Percentiles rank a stretch among this genome's conserved stretches.
Evolutionary conservation across 2,329 filamentous ascomycete genomes (phyloP).

Genomic region (Neofusicoccum ribis): DNA sequence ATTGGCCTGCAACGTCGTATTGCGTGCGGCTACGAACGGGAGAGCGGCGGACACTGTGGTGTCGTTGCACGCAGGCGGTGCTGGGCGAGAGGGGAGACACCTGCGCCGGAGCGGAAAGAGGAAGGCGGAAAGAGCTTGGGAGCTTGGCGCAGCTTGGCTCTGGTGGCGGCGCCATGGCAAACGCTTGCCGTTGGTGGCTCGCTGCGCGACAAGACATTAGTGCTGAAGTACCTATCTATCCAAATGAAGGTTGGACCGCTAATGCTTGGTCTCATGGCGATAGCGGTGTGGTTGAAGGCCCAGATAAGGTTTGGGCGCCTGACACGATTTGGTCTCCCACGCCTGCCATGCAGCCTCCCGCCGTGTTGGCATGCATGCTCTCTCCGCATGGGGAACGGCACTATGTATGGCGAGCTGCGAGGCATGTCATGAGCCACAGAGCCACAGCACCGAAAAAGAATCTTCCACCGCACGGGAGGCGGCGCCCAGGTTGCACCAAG

Average conservation of each 20-base stretch:
- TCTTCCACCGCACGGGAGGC: background rate
- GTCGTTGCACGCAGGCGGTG: constrained; percentile 3
- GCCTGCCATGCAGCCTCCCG: background rate
- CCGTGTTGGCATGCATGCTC: background rate
- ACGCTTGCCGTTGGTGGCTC: constrained; percentile 7
- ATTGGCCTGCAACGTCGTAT: constrained; percentile 13
- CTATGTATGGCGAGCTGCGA: constrained; percentile 1
- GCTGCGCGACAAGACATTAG: constrained; percentile 1
- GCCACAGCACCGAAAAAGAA: background rate
- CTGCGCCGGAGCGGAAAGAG: constrained; percentile 10
- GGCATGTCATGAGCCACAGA: constrained; percentile 4
- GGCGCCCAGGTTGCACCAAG: background rate
- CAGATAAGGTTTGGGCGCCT: background rate
- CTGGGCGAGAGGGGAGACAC: background rate
- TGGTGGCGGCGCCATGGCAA: constrained; percentile 3
- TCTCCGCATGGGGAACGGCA: background rate
- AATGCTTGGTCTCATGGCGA: background rate
- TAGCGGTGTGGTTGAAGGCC: background rate
- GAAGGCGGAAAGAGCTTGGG: constrained; percentile 9
- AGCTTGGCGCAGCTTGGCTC: constrained; percentile 18
- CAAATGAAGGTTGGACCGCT: background rate
- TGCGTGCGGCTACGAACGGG: constrained; percentile 7
- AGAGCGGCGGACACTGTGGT: background rate
- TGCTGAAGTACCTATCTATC: background rate
- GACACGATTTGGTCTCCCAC: background rate